Percentiles rank a stretch among this genome's conserved stretches.
These are phyloP conservation scores for Fusarium sp. DNA, from an alignment of 2,329 filamentous ascomycete species.

Conservation along the genomic window DNA sequence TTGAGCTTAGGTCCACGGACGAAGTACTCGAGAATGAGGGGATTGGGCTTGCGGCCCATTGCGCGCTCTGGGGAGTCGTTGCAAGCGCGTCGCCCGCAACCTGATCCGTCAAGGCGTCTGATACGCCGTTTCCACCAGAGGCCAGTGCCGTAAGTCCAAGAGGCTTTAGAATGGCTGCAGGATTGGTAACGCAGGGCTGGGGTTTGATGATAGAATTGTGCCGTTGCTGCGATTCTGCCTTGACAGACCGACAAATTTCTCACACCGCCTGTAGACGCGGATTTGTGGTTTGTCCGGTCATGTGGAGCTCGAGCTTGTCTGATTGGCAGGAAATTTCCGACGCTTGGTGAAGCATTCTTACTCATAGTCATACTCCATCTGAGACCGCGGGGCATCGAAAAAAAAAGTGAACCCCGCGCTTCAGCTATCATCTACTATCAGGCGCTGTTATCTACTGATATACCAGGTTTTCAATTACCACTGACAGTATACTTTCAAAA, in stretches of 20 bases:
- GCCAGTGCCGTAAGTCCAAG: slow-evolving; percentile 21
- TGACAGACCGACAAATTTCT: slow-evolving; percentile 54
- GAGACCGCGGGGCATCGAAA: slow-evolving; percentile 11
- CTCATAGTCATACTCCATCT: neutral
- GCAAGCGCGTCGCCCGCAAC: slow-evolving; percentile 43
- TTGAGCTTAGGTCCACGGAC: slow-evolving; percentile 85
- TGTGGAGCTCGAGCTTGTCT: neutral
- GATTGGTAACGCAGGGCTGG: slow-evolving; percentile 27
- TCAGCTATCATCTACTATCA: slow-evolving; percentile 4
- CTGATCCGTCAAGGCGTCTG: slow-evolving; percentile 30
- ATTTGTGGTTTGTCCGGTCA: slow-evolving; percentile 36
- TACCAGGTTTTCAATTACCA: slow-evolving; percentile 4
- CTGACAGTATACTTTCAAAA: neutral
- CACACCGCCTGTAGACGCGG: slow-evolving; percentile 48
- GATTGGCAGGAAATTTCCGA: slow-evolving; percentile 29
- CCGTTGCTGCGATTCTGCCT: slow-evolving; percentile 50
- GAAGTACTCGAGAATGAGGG: slow-evolving; percentile 88
- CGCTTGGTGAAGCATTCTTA: neutral
- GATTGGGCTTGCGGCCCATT: slow-evolving; percentile 87
- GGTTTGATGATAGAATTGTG: slow-evolving; percentile 41
- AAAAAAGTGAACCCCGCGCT: slow-evolving; percentile 25
- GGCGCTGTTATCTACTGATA: neutral
- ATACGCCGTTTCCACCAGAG: slow-evolving; percentile 29
- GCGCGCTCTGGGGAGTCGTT: slow-evolving; percentile 41
- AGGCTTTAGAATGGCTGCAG: slow-evolving; percentile 6